Percentiles rank a stretch among this genome's conserved stretches.
phyloP scores from a whole-genome alignment of 768 basidiomycete genomes.

The Boletus fagicola region DNA sequence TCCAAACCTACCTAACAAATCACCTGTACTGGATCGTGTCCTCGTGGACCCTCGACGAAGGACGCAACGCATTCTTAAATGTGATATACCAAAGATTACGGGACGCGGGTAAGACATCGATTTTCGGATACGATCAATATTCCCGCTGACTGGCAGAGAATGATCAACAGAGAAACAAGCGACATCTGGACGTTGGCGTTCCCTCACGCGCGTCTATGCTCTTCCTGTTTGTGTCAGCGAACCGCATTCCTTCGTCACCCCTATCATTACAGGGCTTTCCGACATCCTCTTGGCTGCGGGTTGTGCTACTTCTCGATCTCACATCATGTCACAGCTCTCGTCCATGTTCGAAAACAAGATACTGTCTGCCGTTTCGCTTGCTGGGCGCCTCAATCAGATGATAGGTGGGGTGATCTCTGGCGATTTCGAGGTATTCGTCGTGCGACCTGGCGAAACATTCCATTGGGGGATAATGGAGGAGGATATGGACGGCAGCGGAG shows the following conservation, averaged over 20 bases:
- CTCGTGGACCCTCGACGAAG: constrained; percentile 9
- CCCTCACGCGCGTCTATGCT: not conserved
- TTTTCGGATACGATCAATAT: not conserved
- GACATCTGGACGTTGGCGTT: constrained; percentile 7
- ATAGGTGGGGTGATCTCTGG: constrained; percentile 5
- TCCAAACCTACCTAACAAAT: constrained; percentile 5
- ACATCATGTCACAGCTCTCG: not conserved
- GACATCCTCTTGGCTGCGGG: constrained; percentile 3
- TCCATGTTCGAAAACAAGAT: not conserved
- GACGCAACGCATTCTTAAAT: not conserved
- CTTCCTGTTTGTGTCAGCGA: not conserved
- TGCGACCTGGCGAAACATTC: constrained; percentile 1
- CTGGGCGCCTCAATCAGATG: constrained; percentile 3
- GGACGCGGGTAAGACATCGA: not conserved
- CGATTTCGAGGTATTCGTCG: constrained; percentile 7
- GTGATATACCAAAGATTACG: constrained; percentile 1
- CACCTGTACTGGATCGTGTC: not conserved
- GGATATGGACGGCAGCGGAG: not conserved
- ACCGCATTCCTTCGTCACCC: not conserved
- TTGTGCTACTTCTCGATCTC: not conserved
- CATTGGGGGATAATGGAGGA: not conserved
- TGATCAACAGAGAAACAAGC: constrained; percentile 3
- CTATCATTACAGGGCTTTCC: not conserved
- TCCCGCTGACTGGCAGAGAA: not conserved
- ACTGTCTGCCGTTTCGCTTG: not conserved